Conservation (phyloP, 2,329 filamentous ascomycete genomes). For the Aspergillus novoparasiticus region DNA sequence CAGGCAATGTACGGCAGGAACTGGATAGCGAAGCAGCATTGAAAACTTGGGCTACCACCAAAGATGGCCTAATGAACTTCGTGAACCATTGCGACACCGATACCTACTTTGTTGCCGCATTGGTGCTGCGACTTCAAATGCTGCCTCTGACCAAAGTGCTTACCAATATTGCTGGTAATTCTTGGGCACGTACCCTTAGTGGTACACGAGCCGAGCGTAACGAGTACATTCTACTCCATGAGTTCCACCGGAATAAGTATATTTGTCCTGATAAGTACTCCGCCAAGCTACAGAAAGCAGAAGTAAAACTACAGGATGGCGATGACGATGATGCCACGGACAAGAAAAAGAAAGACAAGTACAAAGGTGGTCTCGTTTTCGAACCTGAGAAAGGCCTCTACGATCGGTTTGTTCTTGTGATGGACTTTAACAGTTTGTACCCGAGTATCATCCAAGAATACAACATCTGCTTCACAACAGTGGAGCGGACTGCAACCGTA, state of each 20-base stretch:
- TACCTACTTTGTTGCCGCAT: constrained; percentile 91
- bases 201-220: constrained; percentile 96
- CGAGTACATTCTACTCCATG: constrained; percentile 97
- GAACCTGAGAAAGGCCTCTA: constrained; percentile 97
- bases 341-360: constrained; percentile 98
- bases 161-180: constrained; percentile 96
- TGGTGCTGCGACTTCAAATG: constrained; percentile 87
- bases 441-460: constrained; percentile 99
- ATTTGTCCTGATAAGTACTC: constrained; percentile 95
- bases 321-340: constrained; percentile 69
- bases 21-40: constrained; percentile 86
- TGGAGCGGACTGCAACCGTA: constrained; percentile 75
- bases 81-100: constrained; percentile 92
- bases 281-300: constrained; percentile 72
- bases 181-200: constrained; percentile 93
- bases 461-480: constrained; percentile 99
- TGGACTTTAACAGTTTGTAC: constrained; percentile 99
- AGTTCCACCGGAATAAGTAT: constrained; percentile 95
- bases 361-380: constrained; percentile 96
- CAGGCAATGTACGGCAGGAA: constrained; percentile 73
- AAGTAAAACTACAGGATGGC: constrained; percentile 68
- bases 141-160: constrained; percentile 91
- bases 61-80: constrained; percentile 88
- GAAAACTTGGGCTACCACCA: constrained; percentile 81
- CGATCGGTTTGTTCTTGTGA: constrained; percentile 96